Evolutionary conservation across 2,329 filamentous ascomycete species (phyloP).

Genomic region (Ustilaginoidea virens): DNA sequence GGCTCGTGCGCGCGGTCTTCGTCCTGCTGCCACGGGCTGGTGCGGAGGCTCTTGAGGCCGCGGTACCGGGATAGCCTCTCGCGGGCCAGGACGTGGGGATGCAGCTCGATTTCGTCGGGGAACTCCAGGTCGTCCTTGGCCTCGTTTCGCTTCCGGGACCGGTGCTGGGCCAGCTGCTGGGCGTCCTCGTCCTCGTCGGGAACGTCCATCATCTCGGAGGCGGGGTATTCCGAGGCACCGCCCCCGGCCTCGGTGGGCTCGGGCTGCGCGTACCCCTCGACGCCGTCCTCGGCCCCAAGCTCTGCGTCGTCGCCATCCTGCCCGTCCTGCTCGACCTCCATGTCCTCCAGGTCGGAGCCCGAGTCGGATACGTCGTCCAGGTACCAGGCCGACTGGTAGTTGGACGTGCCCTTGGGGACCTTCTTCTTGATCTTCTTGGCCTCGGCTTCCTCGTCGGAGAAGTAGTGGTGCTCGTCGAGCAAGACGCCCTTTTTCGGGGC

Average conservation of each 20-base stretch:
- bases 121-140: conserved; percentile 87
- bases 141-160: conserved; percentile 62
- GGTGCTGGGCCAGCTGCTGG: conserved; percentile 66
- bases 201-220: conserved; percentile 81
- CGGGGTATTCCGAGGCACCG: conserved; percentile 76
- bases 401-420: conserved; percentile 80
- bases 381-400: conserved; percentile 92
- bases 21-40: conserved; percentile 75
- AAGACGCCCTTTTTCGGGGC: conserved; percentile 69
- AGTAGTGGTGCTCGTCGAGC: conserved; percentile 94
- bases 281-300: conserved; percentile 66
- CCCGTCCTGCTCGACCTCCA: conserved; percentile 41
- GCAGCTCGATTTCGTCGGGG: conserved; percentile 91
- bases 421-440: conserved; percentile 44
- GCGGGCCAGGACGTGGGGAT: conserved; percentile 69
- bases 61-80: conserved; percentile 79
- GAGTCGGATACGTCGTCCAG: conserved; percentile 68
- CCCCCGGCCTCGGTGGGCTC: conserved; percentile 61
- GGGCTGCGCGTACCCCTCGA: conserved; percentile 51
- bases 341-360: conserved; percentile 67
- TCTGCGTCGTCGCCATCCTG: conserved; percentile 42
- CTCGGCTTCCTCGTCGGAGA: conserved; percentile 65
- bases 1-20: conserved; percentile 81
- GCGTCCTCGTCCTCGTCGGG: conserved; percentile 71
- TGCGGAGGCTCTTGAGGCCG: conserved; percentile 80